Evolutionary conservation across 805 yeast species (phyloP), one percentile per base, ranked within the genome.

Genomic region (Wickerhamiella allomyrinae): DNA sequence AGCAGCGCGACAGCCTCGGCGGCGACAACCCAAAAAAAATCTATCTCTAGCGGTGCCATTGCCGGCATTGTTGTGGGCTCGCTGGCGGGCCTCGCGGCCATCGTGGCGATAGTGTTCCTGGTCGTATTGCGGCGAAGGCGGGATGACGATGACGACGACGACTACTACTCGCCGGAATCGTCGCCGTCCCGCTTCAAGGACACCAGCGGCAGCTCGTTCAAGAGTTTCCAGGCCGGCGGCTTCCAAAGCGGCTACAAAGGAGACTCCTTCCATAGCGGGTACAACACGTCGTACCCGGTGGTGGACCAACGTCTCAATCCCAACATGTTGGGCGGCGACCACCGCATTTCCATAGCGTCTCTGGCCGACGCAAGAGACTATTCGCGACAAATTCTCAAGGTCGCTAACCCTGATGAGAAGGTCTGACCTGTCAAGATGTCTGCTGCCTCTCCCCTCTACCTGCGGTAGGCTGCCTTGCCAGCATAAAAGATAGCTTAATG

Each of bases 321-420:
- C 1, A 71, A 74, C 35, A 76, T 81, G 79, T 65, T 81, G 59
- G 94, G 93, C 29, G 74, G 87, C 56, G 75, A 94, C 55, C 53
- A 59, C 13, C 68, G 95, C 49, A 68, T 83, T 47, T 76, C 86
- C 53, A 89, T 82, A 53, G 95, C 95, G 4, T 77, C 89, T 2
- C 66, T 87, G 41, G 87, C 93, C 9, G 93, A 85, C 58, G 93
- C 81, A 47, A 75, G 83, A 3, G 91, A 83, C 58, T 82, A 79
- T 61, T 70, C 82, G 39, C 68, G 86, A 56, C 84, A 84, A 63
- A 76, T 83, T 15, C 66, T 87, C 37, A 78, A 85, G 46, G 94
- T 87, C 10, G 87, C 94, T 25, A 87, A 87, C 55, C 95, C 95
- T 1, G 94, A 84, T 58, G 77, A 71, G 29, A 52, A 55, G 29